Evolutionary conservation across 129 eudicot genomes (phyloP), one percentile per base, ranked within the genome.

Genomic region (Flaveria bidentis): DNA sequence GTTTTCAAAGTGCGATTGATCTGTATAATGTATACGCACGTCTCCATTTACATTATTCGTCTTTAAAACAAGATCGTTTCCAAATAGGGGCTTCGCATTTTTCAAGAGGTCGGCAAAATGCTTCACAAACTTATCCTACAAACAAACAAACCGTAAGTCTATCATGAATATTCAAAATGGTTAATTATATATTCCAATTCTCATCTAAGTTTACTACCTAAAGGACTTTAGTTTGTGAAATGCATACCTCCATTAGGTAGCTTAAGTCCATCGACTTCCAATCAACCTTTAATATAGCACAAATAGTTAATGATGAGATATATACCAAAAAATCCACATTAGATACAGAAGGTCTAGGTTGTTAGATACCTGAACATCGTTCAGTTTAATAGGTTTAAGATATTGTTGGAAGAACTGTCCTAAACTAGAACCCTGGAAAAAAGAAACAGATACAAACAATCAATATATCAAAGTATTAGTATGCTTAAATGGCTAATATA

Each of bases 321-420:
- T 51, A 45, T n/a, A 60, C 42, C 63, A 56, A 62, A 75, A 53
- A 70, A 55, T 72, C 51, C 73, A 70, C 20, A 10, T 11, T 62
- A 58, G 39, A 16, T 23, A 62, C 25, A 9, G 52, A 23, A 17
- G 45, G 42, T 78, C 30, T 28, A 50, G 20, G 15, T 49, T 68
- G 71, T 63, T 67, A 72, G 84, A 81, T 88, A 86, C 99, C 89
- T 80, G 71, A 49, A 89, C 88, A 74, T 94, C 90, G 64, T 94
- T 94, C 76, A 94, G 88, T 83, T 81, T 89, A 50, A 94, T 94
- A 65, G 99, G 97, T 80, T 83, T 86, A 50, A 94, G 99, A 80
- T 94, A 94, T 80, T 87, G 91, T 42, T 82, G 76, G 85, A 89
- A 91, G 84, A 89, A 94, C 81, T 89, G 99, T n/a, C 99, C 99